Evolutionary conservation across 176 grass and related monocot genomes (phyloP).

Genomic region (Aegilops sharonensis): DNA sequence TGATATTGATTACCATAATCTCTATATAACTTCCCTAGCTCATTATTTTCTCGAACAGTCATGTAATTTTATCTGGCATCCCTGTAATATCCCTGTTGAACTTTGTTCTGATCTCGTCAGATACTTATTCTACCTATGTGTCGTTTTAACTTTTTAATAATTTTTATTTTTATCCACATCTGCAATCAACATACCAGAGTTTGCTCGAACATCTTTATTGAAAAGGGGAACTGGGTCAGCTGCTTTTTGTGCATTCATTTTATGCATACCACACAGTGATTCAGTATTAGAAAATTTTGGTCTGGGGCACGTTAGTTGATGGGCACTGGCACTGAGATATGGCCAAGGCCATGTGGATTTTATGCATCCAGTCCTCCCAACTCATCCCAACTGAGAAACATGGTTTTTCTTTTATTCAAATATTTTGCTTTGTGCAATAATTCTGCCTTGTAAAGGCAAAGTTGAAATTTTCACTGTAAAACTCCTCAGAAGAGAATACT

Average conservation of each 20-base stretch:
- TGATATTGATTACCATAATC: not conserved
- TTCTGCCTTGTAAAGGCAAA: not conserved
- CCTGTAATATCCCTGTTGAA: not conserved
- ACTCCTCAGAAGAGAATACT: not conserved
- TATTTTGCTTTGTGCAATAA: slow-evolving; percentile 9
- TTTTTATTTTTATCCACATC: not conserved
- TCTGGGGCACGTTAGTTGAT: not conserved
- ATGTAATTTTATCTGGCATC: not conserved
- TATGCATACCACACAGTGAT: not conserved
- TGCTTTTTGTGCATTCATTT: not conserved
- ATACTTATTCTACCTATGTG: not conserved
- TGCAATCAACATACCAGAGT: not conserved
- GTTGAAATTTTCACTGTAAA: not conserved
- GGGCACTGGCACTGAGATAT: not conserved
- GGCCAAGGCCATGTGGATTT: not conserved
- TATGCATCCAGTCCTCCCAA: not conserved
- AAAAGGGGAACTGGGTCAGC: not conserved
- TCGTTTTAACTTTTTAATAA: not conserved
- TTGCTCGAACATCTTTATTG: not conserved
- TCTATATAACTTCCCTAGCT: not conserved
- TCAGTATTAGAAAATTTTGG: not conserved
- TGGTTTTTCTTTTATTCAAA: not conserved
- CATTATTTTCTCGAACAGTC: slow-evolving; percentile 1
- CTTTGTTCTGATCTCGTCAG: not conserved
- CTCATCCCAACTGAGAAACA: not conserved